These are phyloP conservation scores for Ophiostoma novo-ulmi DNA, from an alignment of 2,329 filamentous ascomycete genomes.

Conservation along the genomic window DNA sequence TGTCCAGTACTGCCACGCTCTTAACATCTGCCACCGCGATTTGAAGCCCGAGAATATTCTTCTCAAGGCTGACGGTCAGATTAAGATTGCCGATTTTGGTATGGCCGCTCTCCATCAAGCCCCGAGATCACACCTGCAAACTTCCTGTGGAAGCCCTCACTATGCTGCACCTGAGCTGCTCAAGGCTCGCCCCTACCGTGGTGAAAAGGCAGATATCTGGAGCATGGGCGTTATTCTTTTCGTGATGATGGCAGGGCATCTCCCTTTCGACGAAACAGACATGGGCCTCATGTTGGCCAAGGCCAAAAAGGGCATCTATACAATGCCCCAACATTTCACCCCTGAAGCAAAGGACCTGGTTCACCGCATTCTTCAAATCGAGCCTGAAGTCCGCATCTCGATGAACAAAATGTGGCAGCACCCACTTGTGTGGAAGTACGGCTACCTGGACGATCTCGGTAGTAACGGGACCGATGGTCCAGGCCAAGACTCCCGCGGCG, in stretches of 20 bases:
- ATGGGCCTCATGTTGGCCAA: constrained; percentile 57
- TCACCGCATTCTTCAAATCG: constrained; percentile 67
- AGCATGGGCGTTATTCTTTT: constrained; percentile 87
- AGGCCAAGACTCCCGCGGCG: constrained; percentile 55
- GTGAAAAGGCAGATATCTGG: constrained; percentile 88
- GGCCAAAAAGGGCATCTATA: constrained; percentile 55
- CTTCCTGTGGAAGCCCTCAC: constrained; percentile 92
- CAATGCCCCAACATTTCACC: constrained; percentile 59
- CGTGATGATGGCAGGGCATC: constrained; percentile 73
- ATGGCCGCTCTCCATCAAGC: constrained; percentile 92
- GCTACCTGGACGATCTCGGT: constrained; percentile 65
- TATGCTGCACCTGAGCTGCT: constrained; percentile 94
- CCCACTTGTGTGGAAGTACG: constrained; percentile 78
- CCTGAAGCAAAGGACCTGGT: constrained; percentile 73
- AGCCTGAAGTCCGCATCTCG: constrained; percentile 72
- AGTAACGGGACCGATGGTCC: constrained; percentile 43
- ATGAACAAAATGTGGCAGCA: constrained; percentile 82
- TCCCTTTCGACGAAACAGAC: constrained; percentile 73
- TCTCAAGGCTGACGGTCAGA: constrained; percentile 65
- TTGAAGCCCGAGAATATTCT: constrained; percentile 97
- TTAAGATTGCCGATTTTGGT: constrained; percentile 96
- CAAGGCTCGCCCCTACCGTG: constrained; percentile 69
- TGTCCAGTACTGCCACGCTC: constrained; percentile 84
- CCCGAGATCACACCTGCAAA: constrained; percentile 70
- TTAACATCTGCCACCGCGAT: constrained; percentile 94